Conservation (phyloP, 164 flowering plant genomes). For the Aristolochia fimbriata region DNA sequence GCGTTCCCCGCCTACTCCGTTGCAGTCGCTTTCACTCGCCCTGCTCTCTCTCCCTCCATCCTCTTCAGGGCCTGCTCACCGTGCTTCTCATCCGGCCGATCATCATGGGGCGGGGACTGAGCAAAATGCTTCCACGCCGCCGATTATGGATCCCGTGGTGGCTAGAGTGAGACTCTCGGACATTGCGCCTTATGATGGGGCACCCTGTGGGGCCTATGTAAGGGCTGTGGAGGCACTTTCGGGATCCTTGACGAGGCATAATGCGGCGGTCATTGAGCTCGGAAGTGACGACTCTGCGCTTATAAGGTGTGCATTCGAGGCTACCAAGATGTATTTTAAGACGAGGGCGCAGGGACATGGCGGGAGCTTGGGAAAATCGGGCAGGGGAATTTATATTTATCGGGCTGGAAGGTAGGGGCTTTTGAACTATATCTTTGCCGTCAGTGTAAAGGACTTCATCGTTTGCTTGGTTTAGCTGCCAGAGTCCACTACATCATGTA, state of each 20-base stretch:
- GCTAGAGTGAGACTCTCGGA: slow-evolving; percentile 61
- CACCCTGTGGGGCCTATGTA: slow-evolving; percentile 35
- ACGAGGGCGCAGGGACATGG: slow-evolving; percentile 26
- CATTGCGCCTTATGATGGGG: slow-evolving; percentile 69
- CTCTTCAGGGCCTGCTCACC: background rate
- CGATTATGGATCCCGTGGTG: slow-evolving; percentile 15
- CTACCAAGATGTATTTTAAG: slow-evolving; percentile 52
- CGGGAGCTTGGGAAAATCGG: slow-evolving; percentile 31
- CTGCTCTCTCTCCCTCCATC: slow-evolving; percentile 16
- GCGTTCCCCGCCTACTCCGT: slow-evolving; percentile 13
- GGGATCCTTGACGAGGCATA: slow-evolving; percentile 62
- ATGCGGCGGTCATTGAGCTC: slow-evolving; percentile 74
- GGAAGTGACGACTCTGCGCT: slow-evolving; percentile 58
- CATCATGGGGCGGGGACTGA: slow-evolving; percentile 21
- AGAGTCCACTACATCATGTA: too few species aligned
- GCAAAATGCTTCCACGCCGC: slow-evolving; percentile 26
- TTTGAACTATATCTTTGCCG: background rate
- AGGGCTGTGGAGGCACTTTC: slow-evolving; percentile 74
- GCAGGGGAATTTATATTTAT: slow-evolving; percentile 57
- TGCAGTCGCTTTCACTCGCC: slow-evolving; percentile 21
- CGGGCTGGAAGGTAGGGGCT: slow-evolving; percentile 75
- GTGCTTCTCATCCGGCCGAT: background rate
- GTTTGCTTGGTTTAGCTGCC: background rate
- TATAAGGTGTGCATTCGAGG: slow-evolving; percentile 73
- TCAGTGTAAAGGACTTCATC: background rate